Percentiles rank a stretch among this genome's conserved stretches.
Evolutionary conservation across 2,329 filamentous ascomycete species (phyloP).

Genomic region (Colletotrichum chrysophilum): DNA sequence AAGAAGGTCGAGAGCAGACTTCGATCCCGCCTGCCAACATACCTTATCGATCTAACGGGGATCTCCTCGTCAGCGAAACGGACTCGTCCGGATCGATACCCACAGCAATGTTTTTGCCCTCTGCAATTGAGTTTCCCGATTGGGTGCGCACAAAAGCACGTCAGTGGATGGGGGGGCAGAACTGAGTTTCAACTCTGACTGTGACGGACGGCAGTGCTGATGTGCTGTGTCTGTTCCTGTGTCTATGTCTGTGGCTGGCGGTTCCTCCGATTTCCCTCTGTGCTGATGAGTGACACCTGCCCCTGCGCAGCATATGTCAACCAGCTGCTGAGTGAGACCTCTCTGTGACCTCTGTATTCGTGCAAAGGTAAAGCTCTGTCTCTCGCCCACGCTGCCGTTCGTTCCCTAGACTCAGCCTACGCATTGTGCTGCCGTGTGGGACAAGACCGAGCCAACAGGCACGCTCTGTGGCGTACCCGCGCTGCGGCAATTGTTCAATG

Average conservation of each 20-base stretch:
- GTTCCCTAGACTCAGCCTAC: not conserved
- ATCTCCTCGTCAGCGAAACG: not conserved
- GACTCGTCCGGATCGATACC: not conserved
- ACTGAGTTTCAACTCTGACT: not conserved
- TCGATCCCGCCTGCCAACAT: not conserved
- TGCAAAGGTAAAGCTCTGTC: not conserved
- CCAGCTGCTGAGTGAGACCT: not conserved
- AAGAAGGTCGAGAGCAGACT: not conserved
- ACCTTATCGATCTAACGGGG: conserved; percentile 10
- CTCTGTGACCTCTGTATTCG: not conserved
- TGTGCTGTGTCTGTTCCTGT: not conserved
- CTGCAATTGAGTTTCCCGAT: not conserved
- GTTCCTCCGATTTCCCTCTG: not conserved
- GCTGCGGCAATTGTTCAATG: not conserved
- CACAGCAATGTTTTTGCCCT: not conserved
- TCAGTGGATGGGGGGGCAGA: not conserved
- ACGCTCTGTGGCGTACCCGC: not conserved
- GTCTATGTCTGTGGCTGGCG: not conserved
- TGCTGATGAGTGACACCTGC: not conserved
- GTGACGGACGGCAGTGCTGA: not conserved
- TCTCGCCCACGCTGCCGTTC: not conserved
- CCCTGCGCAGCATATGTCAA: not conserved
- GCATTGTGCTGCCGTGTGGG: not conserved
- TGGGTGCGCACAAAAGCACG: not conserved
- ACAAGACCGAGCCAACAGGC: not conserved